Evolutionary conservation across 108 stramenopile species (phyloP).

Genomic region (Aurantiochytrium sp.): DNA sequence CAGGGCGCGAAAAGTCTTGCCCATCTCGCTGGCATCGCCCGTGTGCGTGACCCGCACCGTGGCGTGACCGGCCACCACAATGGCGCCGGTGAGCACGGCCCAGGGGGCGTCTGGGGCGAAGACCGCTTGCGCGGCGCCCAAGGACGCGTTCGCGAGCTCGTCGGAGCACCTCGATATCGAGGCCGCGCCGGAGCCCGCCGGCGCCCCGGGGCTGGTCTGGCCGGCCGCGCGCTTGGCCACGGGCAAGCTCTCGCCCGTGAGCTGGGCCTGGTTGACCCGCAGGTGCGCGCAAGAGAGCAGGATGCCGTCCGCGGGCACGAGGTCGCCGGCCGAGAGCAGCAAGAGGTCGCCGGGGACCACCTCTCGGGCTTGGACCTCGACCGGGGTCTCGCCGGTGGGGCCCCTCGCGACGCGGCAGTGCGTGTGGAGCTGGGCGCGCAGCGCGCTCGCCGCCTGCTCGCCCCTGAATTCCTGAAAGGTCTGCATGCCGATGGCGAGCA

Average conservation of each 20-base stretch:
- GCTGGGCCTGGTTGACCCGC: constrained; percentile 70
- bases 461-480: constrained; percentile 91
- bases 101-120: not conserved
- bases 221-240: constrained; percentile 58
- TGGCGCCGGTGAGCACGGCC: not conserved
- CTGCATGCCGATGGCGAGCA: constrained; percentile 81
- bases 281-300: constrained; percentile 52
- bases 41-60: constrained; percentile 56
- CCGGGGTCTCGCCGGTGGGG: constrained; percentile 60
- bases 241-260: constrained; percentile 86
- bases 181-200: no score
- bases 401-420: constrained; percentile 70
- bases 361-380: constrained; percentile 67
- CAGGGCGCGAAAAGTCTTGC: not conserved
- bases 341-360: constrained; percentile 90
- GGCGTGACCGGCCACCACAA: constrained; percentile 31
- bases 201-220: no score
- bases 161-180: no score
- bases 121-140: no score
- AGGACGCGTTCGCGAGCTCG: no score
- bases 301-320: constrained; percentile 84
- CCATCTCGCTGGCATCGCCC: constrained; percentile 61
- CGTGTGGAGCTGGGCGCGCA: constrained; percentile 75
- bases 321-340: constrained; percentile 74
- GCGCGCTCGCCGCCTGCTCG: constrained; percentile 75